Evolutionary conservation across 371 early-diverging fungal genomes (phyloP), one percentile per base, ranked within the genome.

Genomic region (Zychaea mexicana): DNA sequence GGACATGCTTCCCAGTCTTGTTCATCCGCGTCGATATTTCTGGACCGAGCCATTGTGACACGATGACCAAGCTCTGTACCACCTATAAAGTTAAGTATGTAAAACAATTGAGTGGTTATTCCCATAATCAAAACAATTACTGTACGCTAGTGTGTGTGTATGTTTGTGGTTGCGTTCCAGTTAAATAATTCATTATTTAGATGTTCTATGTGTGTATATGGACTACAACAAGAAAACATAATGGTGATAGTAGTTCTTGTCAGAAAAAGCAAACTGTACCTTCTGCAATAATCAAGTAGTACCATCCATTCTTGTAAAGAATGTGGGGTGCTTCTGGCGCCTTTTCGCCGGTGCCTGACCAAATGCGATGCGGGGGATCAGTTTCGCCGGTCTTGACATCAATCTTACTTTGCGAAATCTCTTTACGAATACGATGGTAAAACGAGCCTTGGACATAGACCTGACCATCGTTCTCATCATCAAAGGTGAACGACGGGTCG

Each of bases 291-390:
- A 66, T 46, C 36, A 66, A 42, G 32, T 70, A 70, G 61, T 70
- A 70, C 66, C 66, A 70, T 17, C 60, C 67, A 26, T 62, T 47
- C 19, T 59, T 66, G 55, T 70, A 36, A n/a, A 65, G 62, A 15
- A 70, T 39, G 22, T 70, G 70, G 1, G 70, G 70, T 13, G 66
- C 71, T 32, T 71, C 71, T 21, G 65, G 65, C 33, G 64, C 60
- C 15, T 64, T 64, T 49, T 36, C 38, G 32, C 61, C 63, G 3
- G 65, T 68, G 9, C 68, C 68, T 24, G 64, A 55, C 71, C 71
- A 67, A 31, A 71, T 31, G 21, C 62, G 45, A 19, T 39, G 52
- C 22, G 53, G 32, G 28, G 46, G 58, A 9, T 60, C 32, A 33
- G 57, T 38, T 3, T 54, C 38, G 15, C 60, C 67, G 3, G 59